These are phyloP conservation scores for Aspergillus sp. DNA, from an alignment of 2,329 filamentous ascomycete species.

Conservation along the genomic window DNA sequence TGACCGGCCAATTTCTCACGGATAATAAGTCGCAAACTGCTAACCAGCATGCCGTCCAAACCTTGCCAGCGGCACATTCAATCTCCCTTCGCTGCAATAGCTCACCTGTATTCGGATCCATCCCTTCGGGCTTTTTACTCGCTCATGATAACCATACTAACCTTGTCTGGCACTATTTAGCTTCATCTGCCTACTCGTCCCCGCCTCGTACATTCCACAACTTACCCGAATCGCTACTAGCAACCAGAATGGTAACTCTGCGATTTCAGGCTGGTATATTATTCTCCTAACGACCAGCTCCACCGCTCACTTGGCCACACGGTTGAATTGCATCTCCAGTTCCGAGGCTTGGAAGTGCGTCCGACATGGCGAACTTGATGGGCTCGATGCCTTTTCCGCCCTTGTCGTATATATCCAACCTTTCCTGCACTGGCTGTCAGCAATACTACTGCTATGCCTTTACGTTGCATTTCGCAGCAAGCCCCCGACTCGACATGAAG, in stretches of 20 bases:
- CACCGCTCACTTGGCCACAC: background rate
- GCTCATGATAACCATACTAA: too few relatives aligned
- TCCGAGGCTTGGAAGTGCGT: background rate
- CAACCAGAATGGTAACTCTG: background rate
- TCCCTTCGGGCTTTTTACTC: too few relatives aligned
- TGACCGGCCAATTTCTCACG: too few relatives aligned
- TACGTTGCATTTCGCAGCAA: background rate
- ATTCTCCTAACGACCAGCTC: constrained; percentile 1
- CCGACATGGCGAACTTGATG: background rate
- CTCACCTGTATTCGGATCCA: too few relatives aligned
- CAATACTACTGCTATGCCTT: background rate
- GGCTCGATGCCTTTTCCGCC: background rate
- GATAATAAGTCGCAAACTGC: too few relatives aligned
- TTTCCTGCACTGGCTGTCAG: background rate
- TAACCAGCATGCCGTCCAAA: too few relatives aligned
- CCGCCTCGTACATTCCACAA: too few relatives aligned
- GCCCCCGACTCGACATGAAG: background rate
- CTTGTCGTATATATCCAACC: background rate
- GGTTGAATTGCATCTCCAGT: background rate
- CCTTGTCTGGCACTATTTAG: too few relatives aligned
- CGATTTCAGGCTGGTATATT: constrained; percentile 7
- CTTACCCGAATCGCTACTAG: background rate
- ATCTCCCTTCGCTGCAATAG: too few relatives aligned
- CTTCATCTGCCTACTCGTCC: too few relatives aligned
- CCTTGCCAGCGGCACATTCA: too few relatives aligned